Evolutionary conservation across 2,329 filamentous ascomycete genomes (phyloP), one percentile per base, ranked within the genome.

Genomic region (Xylaria sp.): DNA sequence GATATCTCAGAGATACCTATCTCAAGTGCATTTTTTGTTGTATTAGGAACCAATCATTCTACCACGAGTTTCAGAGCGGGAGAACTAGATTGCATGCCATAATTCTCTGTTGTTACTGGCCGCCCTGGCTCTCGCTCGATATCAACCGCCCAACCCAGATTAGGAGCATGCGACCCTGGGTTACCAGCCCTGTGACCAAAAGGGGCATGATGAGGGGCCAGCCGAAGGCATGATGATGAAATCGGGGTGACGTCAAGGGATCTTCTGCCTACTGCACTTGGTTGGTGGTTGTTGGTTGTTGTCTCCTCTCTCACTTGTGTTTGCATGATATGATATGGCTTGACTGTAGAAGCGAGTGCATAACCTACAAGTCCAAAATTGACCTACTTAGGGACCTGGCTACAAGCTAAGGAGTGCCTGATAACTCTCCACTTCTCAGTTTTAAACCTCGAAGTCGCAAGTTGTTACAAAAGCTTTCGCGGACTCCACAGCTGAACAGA

Each of bases 11-110:
- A 40, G 13, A 23, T 26, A 40, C 42, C 33, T 57, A 40, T 57
- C 33, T 57, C 33, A 33, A 13, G 10, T 33, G 23, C 31, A 59
- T 58, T 28, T 56, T 54, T 23, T 6, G 62, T 53, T 31, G 56
- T 44, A 49, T 36, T 23, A 63, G 64, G 57, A 63, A 53, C 72
- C 72, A 73, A 73, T 72, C 72, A 66, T 67, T 65, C 28, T 23
- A 28, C 59, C 72, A 72, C 72, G 72, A 69, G 69, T 51, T 13
- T 42, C 44, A 36, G 63, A 20, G 33, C 31, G 20, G 63, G 20
- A 58, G 17, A 42, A 13, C 54, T 38, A 57, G 26, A 49, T 48
- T 42, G 59, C 60, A 59, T 65, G 59, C 57, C 33, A 49, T 48
- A 49, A 62, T 44, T 6, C 57, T 62, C 57, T 51, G 31, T 53